phyloP scores from a whole-genome alignment of 305 asterid genomes.

The Fraxinus ornus region DNA sequence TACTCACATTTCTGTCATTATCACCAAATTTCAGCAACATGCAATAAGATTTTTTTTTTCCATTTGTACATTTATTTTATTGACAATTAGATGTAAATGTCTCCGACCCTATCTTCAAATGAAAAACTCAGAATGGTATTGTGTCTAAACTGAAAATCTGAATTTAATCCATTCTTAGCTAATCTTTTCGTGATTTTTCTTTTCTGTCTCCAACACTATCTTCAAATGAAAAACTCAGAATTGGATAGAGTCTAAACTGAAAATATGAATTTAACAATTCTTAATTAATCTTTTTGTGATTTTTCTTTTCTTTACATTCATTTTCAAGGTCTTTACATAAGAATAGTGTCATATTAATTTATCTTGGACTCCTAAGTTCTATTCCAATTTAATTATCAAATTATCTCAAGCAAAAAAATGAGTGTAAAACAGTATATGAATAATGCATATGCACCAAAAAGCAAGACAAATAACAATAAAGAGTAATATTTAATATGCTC shows the following conservation, averaged over 20 bases:
- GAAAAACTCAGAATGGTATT: neutral
- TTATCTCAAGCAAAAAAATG: neutral
- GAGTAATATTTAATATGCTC: neutral
- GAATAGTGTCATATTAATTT: neutral
- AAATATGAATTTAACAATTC: neutral
- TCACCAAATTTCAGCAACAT: neutral
- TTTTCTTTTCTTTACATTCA: neutral
- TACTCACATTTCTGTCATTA: neutral
- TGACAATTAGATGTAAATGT: neutral
- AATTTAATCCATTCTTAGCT: neutral
- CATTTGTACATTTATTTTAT: neutral
- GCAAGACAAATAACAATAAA: neutral
- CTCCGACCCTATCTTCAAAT: neutral
- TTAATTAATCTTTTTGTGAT: neutral
- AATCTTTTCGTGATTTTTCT: neutral
- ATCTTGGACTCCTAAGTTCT: neutral
- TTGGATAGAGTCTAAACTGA: neutral
- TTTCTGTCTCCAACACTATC: neutral
- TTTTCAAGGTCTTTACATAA: neutral
- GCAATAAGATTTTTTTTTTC: neutral
- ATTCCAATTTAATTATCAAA: neutral
- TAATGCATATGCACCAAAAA: neutral
- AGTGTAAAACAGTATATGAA: neutral
- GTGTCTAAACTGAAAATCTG: neutral
- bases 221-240: neutral